Percentiles rank a stretch among this genome's conserved stretches.
Conservation (phyloP, 257 asterid genomes). For the Verbena officinalis region DNA sequence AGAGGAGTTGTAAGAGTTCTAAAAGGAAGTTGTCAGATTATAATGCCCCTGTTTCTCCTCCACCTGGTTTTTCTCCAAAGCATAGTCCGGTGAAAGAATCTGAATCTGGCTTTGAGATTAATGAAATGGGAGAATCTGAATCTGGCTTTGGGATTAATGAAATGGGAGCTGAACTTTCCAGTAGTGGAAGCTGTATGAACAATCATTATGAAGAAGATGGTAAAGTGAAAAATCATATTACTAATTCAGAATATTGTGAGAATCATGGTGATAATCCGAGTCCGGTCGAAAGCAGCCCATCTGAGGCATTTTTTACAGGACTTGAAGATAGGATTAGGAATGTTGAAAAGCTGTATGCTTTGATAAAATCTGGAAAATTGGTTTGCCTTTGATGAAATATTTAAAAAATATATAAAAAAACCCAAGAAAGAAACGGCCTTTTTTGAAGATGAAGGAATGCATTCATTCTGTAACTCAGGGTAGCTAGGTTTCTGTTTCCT, state of each 20-base stretch:
- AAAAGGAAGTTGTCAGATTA: neutral
- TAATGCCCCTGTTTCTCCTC: neutral
- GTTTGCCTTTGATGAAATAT: neutral
- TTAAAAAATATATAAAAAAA: neutral
- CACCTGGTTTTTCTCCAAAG: neutral
- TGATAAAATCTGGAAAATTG: slow-evolving; percentile 24
- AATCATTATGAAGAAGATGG: neutral
- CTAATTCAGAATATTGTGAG: neutral
- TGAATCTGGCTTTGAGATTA: neutral
- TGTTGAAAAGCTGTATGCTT: slow-evolving; percentile 24
- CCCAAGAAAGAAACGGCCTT: too few relatives aligned
- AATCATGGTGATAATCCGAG: neutral
- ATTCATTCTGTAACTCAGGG: too few relatives aligned
- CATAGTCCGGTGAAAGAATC: neutral
- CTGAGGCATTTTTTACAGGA: neutral
- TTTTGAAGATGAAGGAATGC: too few relatives aligned
- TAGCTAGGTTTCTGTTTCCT: too few relatives aligned
- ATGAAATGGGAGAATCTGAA: neutral
- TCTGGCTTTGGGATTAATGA: neutral
- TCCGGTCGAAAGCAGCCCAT: neutral
- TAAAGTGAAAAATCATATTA: neutral
- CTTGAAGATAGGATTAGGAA: slow-evolving; percentile 27
- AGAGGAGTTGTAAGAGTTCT: too few relatives aligned
- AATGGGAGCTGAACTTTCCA: neutral
- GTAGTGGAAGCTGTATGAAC: neutral